Conservation (phyloP, 148 eudicot species). For the Rhododendron ovatum region DNA sequence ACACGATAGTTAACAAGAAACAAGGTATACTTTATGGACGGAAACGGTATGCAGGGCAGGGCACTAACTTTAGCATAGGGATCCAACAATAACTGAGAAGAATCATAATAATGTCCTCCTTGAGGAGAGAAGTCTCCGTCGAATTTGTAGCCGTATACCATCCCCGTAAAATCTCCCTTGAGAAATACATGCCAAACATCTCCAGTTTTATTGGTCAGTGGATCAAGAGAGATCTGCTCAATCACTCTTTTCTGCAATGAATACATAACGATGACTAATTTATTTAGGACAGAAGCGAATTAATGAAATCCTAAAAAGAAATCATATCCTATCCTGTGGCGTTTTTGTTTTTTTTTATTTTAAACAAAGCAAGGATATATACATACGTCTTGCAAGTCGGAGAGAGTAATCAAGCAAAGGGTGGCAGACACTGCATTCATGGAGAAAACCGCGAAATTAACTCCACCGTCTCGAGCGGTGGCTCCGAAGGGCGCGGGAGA, state of each 20-base stretch:
- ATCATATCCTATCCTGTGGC: not conserved
- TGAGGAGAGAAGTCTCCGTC: constrained; percentile 74
- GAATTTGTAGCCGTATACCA: constrained; percentile 79
- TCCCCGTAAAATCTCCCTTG: constrained; percentile 65
- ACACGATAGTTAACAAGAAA: not conserved
- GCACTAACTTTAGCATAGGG: constrained; percentile 88
- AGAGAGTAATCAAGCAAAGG: constrained; percentile 61
- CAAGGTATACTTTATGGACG: not conserved
- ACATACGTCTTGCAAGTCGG: constrained; percentile 65
- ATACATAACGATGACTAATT: not conserved
- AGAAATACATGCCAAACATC: constrained; percentile 88
- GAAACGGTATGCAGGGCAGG: not conserved
- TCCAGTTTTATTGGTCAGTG: constrained; percentile 74
- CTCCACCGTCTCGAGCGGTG: constrained; percentile 60
- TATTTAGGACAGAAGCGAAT: not conserved
- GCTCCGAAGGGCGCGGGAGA: constrained; percentile 79
- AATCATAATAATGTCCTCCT: constrained; percentile 78
- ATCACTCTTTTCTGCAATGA: constrained; percentile 66
- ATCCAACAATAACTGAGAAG: constrained; percentile 67
- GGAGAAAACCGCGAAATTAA: constrained; percentile 78
- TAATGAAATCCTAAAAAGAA: not conserved
- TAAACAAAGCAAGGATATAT: not conserved
- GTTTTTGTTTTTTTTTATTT: not conserved
- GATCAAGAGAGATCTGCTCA: constrained; percentile 75
- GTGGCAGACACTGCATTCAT: constrained; percentile 63